These are phyloP conservation scores for Balakata baccata DNA, from an alignment of 345 rosid genomes.

Conservation along the genomic window DNA sequence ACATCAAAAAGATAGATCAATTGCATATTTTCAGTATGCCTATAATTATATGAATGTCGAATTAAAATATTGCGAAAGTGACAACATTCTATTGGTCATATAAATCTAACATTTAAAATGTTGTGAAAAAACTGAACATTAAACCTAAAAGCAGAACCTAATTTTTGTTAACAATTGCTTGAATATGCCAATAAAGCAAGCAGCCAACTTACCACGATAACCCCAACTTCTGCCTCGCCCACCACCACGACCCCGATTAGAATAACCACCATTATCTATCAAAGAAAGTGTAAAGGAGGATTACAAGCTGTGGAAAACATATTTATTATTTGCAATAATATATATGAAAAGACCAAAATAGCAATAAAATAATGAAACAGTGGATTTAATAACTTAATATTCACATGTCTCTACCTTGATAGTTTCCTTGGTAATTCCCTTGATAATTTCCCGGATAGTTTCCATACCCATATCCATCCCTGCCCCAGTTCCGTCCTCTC, in stretches of 20 bases:
- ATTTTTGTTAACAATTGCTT: not conserved
- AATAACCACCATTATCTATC: constrained; percentile 34
- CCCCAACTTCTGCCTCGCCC: constrained; percentile 53
- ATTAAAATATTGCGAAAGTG: too few species aligned
- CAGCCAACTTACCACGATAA: constrained; percentile 40
- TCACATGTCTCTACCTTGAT: not conserved
- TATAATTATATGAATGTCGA: not conserved
- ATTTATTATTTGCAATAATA: not conserved
- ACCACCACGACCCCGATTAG: constrained; percentile 41
- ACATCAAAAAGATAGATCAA: not conserved
- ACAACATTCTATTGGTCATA: not conserved
- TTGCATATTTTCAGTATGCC: not conserved
- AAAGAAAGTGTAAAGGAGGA: not conserved
- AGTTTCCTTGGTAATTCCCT: constrained; percentile 7
- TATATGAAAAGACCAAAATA: not conserved
- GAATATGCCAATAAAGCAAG: not conserved
- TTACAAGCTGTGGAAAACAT: not conserved
- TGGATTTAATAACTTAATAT: not conserved
- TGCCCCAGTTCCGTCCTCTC: constrained; percentile 36
- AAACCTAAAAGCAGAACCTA: not conserved
- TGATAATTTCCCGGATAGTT: constrained; percentile 5
- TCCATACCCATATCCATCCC: constrained; percentile 43
- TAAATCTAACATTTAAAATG: not conserved
- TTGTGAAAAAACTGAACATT: too few species aligned
- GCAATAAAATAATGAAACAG: not conserved